Base-by-base conservation (phyloP, 1,139 yeast genomes). In the Blastobotrys aristatus region DNA sequence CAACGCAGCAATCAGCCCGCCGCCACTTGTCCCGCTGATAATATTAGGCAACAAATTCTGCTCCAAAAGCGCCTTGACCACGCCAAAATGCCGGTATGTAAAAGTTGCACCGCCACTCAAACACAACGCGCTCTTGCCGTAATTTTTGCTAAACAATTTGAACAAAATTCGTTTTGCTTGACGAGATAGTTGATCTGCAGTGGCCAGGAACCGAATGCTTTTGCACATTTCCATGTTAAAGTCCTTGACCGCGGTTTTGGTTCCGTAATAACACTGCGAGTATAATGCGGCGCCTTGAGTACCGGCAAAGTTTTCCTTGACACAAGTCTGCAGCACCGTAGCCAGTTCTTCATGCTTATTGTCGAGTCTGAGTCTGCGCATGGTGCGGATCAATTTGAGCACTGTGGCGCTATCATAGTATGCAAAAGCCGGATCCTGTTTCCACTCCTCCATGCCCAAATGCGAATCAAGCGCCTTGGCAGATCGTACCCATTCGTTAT, bases 81-180 rank as follows among this genome's bases (percentile, higher is more conserved):
- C 79, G 1, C 95, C 95, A 65, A 84, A 82, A 65, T 85, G 95
- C 26, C 82, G 79, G 57, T 82, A 82, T 1, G 90, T 80, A 65
- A 84, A 85, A 38, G 86, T 77, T 0, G 90, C 95, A 13, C 94
- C 95, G 1, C 95, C 94, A 50, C 85, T 78, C 33, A 85, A 70
- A 55, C 88, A 82, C 20, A 85, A 67, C 0, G 94, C 90, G 0
- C 89, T 72, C 53, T 77, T 78, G 6, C 94, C 95, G 60, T 78
- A 82, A 59, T 83, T 84, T 57, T 79, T 77, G 65, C 74, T 75
- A 22, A 81, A 72, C 20, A 75, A 73, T 47, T 75, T 73, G 66
- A 84, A 82, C 53, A 84, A 74, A n/a, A 68, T 64, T 32, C 75
- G 67, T 58, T 82, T 82, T 1, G 70, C 63, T 1, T 65, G 68